Evolutionary conservation across 345 rosid species (phyloP), one percentile per base, ranked within the genome.

Genomic region (Acer negundo): DNA sequence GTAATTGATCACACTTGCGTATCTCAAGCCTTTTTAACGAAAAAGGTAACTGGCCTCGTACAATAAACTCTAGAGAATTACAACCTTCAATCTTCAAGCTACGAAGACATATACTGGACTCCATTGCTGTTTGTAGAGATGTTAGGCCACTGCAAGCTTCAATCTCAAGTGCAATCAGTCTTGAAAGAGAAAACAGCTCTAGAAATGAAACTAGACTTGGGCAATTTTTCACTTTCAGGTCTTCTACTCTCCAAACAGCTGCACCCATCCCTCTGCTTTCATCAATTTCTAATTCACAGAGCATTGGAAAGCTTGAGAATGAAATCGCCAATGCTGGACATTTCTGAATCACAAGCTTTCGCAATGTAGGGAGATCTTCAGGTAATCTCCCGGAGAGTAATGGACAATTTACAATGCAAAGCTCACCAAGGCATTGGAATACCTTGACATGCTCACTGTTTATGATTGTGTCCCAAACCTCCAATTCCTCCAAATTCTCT

Each of bases 1-100:
- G 64, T 20, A 79, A 68, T 49, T 61, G 74, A 16, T 74, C 49
- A 49, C 66, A 74, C 1, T 15, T 49, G 19, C 55, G 0, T 49
- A 49, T 15, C 55, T 49, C 19, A 49, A 49, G 16, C 55, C 19
- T 65, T 28, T 47, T 24, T 31, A 61, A 74, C 17, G 69, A 67
- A 15, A 1, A 49, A 49, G 55, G 55, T 15, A 49, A 15, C 19
- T 49, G 55, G 55, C 55, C 55, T 49, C 6, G 3, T 49, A 15
- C 55, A 13, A 49, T 49, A 3, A 4, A 49, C 0, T 0, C 0
- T 12, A 49, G 55, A 49, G 19, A 15, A 2, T 13, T 3, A 49
- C 55, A 49, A 49, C 55, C 15, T 49, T 3, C 17, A 49, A 49
- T 15, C 55, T 13, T 15, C 55, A 49, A 49, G 4, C 19, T 1